Evolutionary conservation across 2,329 filamentous ascomycete species (phyloP).

Genomic region (Cucurbitaria berberidis): DNA sequence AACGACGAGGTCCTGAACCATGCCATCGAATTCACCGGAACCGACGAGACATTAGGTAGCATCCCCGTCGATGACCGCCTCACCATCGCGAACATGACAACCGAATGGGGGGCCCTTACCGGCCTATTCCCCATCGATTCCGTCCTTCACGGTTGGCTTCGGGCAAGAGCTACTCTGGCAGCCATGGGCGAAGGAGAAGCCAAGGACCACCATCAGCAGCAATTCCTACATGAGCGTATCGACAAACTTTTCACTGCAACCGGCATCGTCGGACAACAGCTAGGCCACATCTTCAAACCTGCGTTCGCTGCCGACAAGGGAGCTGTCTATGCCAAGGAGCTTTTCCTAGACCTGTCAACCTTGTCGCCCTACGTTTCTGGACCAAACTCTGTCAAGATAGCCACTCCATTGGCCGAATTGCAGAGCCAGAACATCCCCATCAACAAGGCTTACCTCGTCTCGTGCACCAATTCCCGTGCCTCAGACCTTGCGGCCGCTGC

Average conservation of each 20-base stretch:
- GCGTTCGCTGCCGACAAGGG: constrained; percentile 73
- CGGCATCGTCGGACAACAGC: constrained; percentile 44
- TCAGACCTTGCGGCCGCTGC: constrained; percentile 85
- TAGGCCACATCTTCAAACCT: constrained; percentile 56
- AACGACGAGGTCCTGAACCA: constrained; percentile 90
- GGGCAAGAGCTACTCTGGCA: constrained; percentile 74
- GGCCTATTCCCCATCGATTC: constrained; percentile 82
- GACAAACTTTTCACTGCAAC: constrained; percentile 68
- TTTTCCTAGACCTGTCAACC: constrained; percentile 82
- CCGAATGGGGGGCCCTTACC: constrained; percentile 77
- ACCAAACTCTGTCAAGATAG: constrained; percentile 89
- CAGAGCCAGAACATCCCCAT: constrained; percentile 76
- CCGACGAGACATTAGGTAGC: constrained; percentile 75
- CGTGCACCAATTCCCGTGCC: constrained; percentile 84
- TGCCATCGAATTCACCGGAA: constrained; percentile 84
- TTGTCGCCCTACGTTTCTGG: constrained; percentile 84
- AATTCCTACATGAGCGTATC: constrained; percentile 75
- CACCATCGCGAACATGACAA: constrained; percentile 81
- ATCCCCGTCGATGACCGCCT: constrained; percentile 75
- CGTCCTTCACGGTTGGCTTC: constrained; percentile 74
- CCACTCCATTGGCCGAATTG: constrained; percentile 77
- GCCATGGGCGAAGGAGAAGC: constrained; percentile 63
- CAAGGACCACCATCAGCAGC: constrained; percentile 57
- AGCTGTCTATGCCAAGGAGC: constrained; percentile 80
- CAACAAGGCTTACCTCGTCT: constrained; percentile 85